These are phyloP conservation scores for Hypoxylon lienhwacheense DNA, from an alignment of 495 filamentous ascomycete species.

Conservation along the genomic window DNA sequence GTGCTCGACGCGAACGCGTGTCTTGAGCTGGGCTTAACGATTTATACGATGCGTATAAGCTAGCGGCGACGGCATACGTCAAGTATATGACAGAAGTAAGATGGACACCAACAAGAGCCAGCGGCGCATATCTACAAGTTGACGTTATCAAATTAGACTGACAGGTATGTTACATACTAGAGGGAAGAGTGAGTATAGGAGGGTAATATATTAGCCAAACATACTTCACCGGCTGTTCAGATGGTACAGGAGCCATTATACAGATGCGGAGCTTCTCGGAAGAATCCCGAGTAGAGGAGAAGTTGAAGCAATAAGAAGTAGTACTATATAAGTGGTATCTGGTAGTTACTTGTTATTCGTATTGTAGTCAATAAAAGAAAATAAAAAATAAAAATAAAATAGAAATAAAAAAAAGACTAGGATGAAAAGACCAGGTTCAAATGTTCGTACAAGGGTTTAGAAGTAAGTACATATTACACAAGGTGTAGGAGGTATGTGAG, in stretches of 20 bases:
- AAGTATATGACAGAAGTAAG: constrained; percentile 42
- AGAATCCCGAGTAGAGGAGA: neutral
- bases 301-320: too few relatives aligned
- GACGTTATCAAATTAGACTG: constrained; percentile 1
- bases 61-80: constrained; percentile 41
- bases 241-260: constrained; percentile 5
- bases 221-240: constrained; percentile 41
- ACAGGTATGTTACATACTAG: constrained; percentile 28
- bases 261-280: neutral
- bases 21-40: constrained; percentile 49
- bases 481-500: neutral
- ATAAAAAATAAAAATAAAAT: too few relatives aligned
- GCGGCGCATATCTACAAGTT: constrained; percentile 43
- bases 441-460: constrained; percentile 6
- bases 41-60: constrained; percentile 49
- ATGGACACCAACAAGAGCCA: constrained; percentile 42
- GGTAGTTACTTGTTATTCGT: too few relatives aligned
- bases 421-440: too few relatives aligned
- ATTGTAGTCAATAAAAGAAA: too few relatives aligned
- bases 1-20: constrained; percentile 49
- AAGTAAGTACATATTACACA: neutral
- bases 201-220: neutral
- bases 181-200: too few relatives aligned
- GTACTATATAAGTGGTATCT: too few relatives aligned
- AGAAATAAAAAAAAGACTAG: too few relatives aligned